These are phyloP conservation scores for Durusdinium trenchii DNA, from an alignment of 73 alveolate genomes.

Conservation along the genomic window DNA sequence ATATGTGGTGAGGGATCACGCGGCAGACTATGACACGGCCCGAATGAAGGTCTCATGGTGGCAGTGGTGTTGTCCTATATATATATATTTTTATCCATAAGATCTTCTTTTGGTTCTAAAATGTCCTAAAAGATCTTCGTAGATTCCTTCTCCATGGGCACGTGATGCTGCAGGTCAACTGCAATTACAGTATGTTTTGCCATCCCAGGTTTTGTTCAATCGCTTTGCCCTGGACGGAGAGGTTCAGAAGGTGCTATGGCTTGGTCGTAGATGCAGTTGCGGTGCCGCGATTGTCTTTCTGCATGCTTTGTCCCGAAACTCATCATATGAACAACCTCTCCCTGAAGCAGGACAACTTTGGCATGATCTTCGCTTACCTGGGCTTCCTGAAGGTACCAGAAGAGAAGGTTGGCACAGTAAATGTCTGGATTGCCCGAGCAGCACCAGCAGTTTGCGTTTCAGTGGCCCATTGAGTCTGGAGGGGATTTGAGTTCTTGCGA, in stretches of 20 bases:
- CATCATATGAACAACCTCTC: neutral
- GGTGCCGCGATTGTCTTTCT: neutral
- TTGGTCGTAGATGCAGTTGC: neutral
- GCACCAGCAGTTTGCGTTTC: neutral
- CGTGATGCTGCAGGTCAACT: too few relatives aligned
- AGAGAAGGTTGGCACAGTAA: neutral
- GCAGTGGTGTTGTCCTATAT: too few relatives aligned
- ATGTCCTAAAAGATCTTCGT: too few relatives aligned
- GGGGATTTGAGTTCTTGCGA: neutral
- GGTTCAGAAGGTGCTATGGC: conserved; percentile 55
- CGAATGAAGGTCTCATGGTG: conserved; percentile 61
- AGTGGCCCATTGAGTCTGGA: neutral
- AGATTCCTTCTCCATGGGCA: too few relatives aligned
- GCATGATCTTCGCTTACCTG: conserved; percentile 58
- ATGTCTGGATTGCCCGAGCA: neutral
- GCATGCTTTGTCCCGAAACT: neutral
- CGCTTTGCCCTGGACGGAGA: conserved; percentile 91
- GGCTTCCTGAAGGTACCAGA: conserved; percentile 68
- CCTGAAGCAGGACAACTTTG: conserved; percentile 56
- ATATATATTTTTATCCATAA: too few relatives aligned
- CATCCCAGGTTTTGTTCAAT: conserved; percentile 39
- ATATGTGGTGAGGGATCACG: conserved; percentile 50
- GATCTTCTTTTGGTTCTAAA: too few relatives aligned
- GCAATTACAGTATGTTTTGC: neutral
- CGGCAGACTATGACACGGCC: conserved; percentile 36